Conservation (phyloP, 768 basidiomycete species). For the Pleurotus djamor region DNA sequence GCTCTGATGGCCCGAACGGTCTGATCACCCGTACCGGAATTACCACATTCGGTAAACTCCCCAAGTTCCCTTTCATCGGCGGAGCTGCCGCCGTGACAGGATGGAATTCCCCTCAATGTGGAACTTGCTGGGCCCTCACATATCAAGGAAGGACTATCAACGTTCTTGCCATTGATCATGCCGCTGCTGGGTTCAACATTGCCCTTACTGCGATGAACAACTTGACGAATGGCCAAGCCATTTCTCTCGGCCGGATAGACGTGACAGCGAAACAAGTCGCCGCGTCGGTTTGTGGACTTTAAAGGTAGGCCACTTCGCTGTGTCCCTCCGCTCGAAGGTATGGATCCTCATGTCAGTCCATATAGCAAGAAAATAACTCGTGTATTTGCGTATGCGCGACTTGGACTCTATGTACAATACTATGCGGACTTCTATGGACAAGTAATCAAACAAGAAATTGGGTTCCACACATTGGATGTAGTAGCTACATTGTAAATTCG, state of each 20-base stretch:
- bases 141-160: slow-evolving; percentile 44
- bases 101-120: slow-evolving; percentile 53
- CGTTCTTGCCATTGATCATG: slow-evolving; percentile 51
- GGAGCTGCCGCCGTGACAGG: slow-evolving; percentile 48
- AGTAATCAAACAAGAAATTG: no score
- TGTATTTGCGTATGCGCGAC: not conserved
- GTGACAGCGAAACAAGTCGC: slow-evolving; percentile 41
- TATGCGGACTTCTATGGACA: no score
- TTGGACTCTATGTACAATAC: no score
- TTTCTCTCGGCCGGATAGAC: slow-evolving; percentile 42
- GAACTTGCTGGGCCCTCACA: slow-evolving; percentile 58
- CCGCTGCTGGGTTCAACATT: slow-evolving; percentile 44
- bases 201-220: slow-evolving; percentile 50
- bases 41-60: slow-evolving; percentile 48
- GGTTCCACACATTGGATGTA: no score
- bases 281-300: slow-evolving; percentile 49
- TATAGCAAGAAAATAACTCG: not conserved
- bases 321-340: not conserved
- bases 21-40: slow-evolving; percentile 39
- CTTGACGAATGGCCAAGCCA: slow-evolving; percentile 46
- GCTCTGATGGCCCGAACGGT: slow-evolving; percentile 50
- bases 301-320: slow-evolving; percentile 6
- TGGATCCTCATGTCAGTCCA: not conserved
- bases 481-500: no score
- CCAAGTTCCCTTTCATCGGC: slow-evolving; percentile 60